A percentile compares a stretch with the other conserved stretches of the same genome.
phyloP scores from a whole-genome alignment of 176 grass and related monocot genomes.

The Raddia distichophylla region DNA sequence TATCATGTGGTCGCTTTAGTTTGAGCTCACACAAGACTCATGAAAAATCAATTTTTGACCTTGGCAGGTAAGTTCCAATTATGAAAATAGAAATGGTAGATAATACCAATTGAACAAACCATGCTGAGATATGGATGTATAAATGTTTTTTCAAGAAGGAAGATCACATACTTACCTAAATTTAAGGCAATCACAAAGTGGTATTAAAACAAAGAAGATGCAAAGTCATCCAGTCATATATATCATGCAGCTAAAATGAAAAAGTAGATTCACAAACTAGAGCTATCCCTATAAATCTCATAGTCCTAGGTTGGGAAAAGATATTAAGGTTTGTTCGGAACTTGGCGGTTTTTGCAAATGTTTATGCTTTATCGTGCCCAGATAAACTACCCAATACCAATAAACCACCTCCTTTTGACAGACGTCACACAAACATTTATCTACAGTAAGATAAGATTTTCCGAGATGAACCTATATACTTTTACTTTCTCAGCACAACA shows the following conservation, averaged over 20 bases:
- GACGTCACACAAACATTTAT: background rate
- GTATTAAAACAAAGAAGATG: background rate
- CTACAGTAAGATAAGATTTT: background rate
- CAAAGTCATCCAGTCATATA: background rate
- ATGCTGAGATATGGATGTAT: background rate
- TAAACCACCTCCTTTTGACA: background rate
- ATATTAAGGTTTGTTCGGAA: background rate
- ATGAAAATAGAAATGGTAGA: background rate
- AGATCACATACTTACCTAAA: background rate
- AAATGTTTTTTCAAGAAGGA: background rate
- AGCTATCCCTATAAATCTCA: background rate
- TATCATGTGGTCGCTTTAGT: background rate
- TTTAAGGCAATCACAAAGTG: background rate
- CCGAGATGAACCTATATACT: background rate
- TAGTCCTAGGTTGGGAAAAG: background rate
- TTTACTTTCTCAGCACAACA: constrained; percentile 1
- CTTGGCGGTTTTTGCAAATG: background rate
- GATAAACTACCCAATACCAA: background rate
- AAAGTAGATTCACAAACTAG: constrained; percentile 11
- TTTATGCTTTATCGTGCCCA: background rate
- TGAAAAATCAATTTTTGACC: background rate
- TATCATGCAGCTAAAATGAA: background rate
- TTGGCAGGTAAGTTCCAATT: background rate
- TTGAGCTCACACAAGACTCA: background rate
- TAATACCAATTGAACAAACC: background rate